Conservation (phyloP, 129 eudicot species). For the Centaurea solstitialis region DNA sequence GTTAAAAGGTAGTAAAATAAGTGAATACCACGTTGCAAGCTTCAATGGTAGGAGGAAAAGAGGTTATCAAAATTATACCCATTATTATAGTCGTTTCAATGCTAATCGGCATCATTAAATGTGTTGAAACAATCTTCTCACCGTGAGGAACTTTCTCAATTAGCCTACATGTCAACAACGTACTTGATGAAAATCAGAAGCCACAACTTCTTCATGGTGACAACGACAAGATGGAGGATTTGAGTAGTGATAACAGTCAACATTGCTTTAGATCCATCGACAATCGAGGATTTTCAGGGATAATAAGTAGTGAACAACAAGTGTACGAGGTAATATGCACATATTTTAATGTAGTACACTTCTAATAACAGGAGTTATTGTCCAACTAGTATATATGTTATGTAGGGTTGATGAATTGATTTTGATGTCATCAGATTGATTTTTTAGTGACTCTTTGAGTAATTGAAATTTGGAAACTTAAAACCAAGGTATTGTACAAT, state of each 20-base stretch:
- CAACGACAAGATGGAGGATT: not conserved
- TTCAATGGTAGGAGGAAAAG: constrained; percentile 10
- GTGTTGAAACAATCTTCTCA: constrained; percentile 39
- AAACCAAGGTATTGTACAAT: not conserved
- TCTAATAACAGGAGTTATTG: too few relatives aligned
- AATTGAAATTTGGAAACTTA: not conserved
- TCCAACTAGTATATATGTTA: too few relatives aligned
- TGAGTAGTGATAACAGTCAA: not conserved
- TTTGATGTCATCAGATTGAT: too few relatives aligned
- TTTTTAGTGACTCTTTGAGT: not conserved
- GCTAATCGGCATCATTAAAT: constrained; percentile 41
- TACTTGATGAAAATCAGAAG: not conserved
- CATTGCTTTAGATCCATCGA: not conserved
- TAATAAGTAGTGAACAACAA: not conserved
- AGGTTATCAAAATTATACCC: constrained; percentile 42
- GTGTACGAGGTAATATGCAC: not conserved
- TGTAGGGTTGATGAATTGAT: too few relatives aligned
- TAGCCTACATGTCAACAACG: constrained; percentile 37
- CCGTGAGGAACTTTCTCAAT: constrained; percentile 41
- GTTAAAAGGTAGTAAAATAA: constrained; percentile 39
- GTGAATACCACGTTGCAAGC: constrained; percentile 34
- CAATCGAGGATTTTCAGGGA: not conserved
- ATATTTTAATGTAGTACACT: not conserved
- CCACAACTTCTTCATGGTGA: constrained; percentile 34
- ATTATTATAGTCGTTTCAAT: constrained; percentile 36